A percentile compares a stretch with the other conserved stretches of the same genome.
These are phyloP conservation scores for Gyrodon lividus DNA, from an alignment of 768 basidiomycete genomes.

Conservation along the genomic window DNA sequence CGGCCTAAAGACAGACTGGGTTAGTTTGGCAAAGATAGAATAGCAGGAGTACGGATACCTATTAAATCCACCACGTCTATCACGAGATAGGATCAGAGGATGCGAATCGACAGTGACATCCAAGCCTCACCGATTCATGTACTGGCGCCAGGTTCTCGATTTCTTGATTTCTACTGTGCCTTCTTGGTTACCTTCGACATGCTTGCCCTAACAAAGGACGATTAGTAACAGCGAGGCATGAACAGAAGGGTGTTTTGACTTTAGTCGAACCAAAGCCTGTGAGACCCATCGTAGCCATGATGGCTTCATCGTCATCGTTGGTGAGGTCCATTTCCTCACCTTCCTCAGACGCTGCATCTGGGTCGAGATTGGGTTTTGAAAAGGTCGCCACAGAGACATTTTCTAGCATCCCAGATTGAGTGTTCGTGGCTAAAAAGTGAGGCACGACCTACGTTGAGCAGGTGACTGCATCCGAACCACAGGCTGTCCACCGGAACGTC, in stretches of 20 bases:
- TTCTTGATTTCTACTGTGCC: slow-evolving; percentile 70
- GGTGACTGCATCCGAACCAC: slow-evolving; percentile 9
- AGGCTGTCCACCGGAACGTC: slow-evolving; percentile 14
- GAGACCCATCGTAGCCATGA: slow-evolving; percentile 92
- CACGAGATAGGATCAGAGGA: slow-evolving; percentile 13
- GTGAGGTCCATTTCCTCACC: slow-evolving; percentile 50
- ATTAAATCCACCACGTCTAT: slow-evolving; percentile 83
- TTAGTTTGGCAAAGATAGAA: slow-evolving; percentile 11
- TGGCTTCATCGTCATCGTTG: slow-evolving; percentile 71
- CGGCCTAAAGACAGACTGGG: slow-evolving; percentile 52
- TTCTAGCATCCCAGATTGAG: slow-evolving; percentile 5
- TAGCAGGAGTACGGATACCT: slow-evolving; percentile 40
- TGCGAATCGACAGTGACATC: neutral
- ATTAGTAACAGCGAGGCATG: neutral
- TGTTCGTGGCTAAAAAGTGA: neutral
- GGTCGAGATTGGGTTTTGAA: slow-evolving; percentile 39
- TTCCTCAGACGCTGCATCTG: slow-evolving; percentile 47
- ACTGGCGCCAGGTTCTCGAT: slow-evolving; percentile 91
- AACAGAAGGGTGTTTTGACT: slow-evolving; percentile 39
- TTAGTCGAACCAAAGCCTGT: slow-evolving; percentile 87
- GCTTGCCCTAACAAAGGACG: slow-evolving; percentile 57
- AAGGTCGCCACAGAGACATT: slow-evolving; percentile 5
- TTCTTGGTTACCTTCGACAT: slow-evolving; percentile 81
- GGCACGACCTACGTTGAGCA: slow-evolving; percentile 14
- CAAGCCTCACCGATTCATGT: slow-evolving; percentile 86